A percentile compares a stretch with the other conserved stretches of the same genome.
These are phyloP conservation scores for Saccharomyces cerevisiae DNA, from an alignment of 805 yeast species.

Conservation along the genomic window DNA sequence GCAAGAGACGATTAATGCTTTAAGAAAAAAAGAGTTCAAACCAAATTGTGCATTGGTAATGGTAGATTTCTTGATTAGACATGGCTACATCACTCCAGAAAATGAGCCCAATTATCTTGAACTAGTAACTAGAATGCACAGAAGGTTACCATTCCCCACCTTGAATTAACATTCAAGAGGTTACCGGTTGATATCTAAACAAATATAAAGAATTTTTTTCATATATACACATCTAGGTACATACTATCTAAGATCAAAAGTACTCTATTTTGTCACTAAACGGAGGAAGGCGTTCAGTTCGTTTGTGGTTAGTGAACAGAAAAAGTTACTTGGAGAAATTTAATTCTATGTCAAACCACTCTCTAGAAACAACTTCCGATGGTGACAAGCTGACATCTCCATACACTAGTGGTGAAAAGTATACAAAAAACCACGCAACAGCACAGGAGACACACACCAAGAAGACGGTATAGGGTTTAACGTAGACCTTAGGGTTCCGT, in stretches of 20 bases:
- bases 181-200: not conserved
- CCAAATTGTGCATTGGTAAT: constrained; percentile 80
- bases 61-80: constrained; percentile 81
- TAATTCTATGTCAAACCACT: constrained; percentile 71
- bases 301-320: not conserved
- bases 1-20: constrained; percentile 44
- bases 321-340: constrained; percentile 67
- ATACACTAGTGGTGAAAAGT: constrained; percentile 77
- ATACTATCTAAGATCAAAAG: not conserved
- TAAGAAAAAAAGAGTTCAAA: constrained; percentile 61
- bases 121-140: constrained; percentile 53
- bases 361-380: constrained; percentile 60
- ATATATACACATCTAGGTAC: not conserved
- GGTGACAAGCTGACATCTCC: constrained; percentile 61
- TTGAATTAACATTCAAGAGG: constrained; percentile 1
- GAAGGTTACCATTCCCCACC: constrained; percentile 62
- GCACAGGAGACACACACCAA: constrained; percentile 37
- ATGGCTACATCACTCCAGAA: constrained; percentile 60
- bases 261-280: not conserved
- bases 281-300: not conserved
- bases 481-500: constrained; percentile 26
- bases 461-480: constrained; percentile 32
- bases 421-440: constrained; percentile 55
- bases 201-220: not conserved
- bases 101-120: constrained; percentile 60